Conservation (phyloP, 2,329 filamentous ascomycete genomes). For the Ambrosiella xylebori region DNA sequence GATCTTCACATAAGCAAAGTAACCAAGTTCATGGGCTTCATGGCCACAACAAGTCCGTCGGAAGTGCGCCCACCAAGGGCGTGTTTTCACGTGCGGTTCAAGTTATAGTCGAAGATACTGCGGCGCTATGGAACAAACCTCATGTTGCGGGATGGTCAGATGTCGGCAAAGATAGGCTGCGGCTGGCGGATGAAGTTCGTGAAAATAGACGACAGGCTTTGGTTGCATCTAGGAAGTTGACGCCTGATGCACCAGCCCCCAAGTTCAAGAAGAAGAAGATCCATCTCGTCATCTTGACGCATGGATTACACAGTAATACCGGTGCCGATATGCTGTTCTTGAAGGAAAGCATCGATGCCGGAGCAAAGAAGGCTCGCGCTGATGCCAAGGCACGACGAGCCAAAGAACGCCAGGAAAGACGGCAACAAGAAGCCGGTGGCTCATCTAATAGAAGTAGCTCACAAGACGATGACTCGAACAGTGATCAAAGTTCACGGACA, state of each 20-base stretch:
- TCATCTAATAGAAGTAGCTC: not conserved
- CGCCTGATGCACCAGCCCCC: constrained; percentile 12
- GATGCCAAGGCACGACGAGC: constrained; percentile 47
- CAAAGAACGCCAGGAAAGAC: constrained; percentile 25
- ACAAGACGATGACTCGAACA: not conserved
- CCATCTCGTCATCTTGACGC: constrained; percentile 81
- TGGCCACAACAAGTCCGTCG: constrained; percentile 17
- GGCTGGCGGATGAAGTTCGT: constrained; percentile 12
- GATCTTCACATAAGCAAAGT: constrained; percentile 21
- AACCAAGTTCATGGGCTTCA: constrained; percentile 46
- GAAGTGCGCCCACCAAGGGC: constrained; percentile 32
- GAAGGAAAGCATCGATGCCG: constrained; percentile 89
- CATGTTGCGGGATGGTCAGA: constrained; percentile 51
- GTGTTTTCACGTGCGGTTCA: constrained; percentile 70
- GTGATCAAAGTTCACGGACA: constrained; percentile 5
- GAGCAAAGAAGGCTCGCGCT: constrained; percentile 54
- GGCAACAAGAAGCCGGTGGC: not conserved
- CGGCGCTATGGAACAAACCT: constrained; percentile 83
- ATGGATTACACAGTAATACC: constrained; percentile 89
- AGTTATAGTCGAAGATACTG: constrained; percentile 73
- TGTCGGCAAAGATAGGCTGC: constrained; percentile 18
- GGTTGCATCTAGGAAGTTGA: constrained; percentile 1
- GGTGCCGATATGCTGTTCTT: constrained; percentile 92
- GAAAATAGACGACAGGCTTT: constrained; percentile 4
- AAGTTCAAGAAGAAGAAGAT: constrained; percentile 52